Conservation (phyloP, 768 basidiomycete genomes). For the Boletus rubroflammeus region DNA sequence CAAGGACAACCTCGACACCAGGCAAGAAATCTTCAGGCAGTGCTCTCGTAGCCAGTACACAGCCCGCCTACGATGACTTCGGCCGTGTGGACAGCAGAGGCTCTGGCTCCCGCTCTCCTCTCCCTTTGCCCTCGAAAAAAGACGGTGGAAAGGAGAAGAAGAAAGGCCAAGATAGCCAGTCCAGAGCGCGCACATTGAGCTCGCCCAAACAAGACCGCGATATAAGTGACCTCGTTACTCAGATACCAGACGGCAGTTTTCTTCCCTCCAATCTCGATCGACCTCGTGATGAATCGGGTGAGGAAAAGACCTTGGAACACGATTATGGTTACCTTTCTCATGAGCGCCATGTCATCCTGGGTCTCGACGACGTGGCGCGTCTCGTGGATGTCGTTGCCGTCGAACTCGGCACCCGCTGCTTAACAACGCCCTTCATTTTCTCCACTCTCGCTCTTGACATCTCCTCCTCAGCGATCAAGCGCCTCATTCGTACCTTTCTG, state of each 20-base stretch:
- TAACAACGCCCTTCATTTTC: slow-evolving; percentile 91
- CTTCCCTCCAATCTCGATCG: slow-evolving; percentile 50
- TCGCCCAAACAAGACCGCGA: slow-evolving; percentile 35
- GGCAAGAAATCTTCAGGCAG: slow-evolving; percentile 36
- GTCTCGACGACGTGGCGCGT: slow-evolving; percentile 66
- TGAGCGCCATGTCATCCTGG: slow-evolving; percentile 69
- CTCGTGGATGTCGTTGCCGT: slow-evolving; percentile 68
- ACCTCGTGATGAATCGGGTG: slow-evolving; percentile 38
- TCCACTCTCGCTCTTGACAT: slow-evolving; percentile 85
- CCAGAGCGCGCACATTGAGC: slow-evolving; percentile 41
- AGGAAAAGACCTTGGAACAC: slow-evolving; percentile 38
- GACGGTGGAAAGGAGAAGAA: slow-evolving; percentile 46
- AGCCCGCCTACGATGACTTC: slow-evolving; percentile 55
- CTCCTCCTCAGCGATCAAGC: slow-evolving; percentile 65
- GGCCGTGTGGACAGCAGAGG: slow-evolving; percentile 52
- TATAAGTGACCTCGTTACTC: slow-evolving; percentile 35
- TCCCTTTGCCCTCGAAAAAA: slow-evolving; percentile 38
- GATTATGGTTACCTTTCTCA: slow-evolving; percentile 75
- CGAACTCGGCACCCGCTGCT: slow-evolving; percentile 68
- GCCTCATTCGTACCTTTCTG: slow-evolving; percentile 81
- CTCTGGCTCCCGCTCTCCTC: slow-evolving; percentile 30
- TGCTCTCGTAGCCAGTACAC: slow-evolving; percentile 8
- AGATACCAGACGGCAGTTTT: slow-evolving; percentile 49
- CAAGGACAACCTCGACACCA: slow-evolving; percentile 59
- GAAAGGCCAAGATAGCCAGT: slow-evolving; percentile 35